These are phyloP conservation scores for Neurospora sp. DNA, from an alignment of 495 filamentous ascomycete genomes.

Conservation along the genomic window DNA sequence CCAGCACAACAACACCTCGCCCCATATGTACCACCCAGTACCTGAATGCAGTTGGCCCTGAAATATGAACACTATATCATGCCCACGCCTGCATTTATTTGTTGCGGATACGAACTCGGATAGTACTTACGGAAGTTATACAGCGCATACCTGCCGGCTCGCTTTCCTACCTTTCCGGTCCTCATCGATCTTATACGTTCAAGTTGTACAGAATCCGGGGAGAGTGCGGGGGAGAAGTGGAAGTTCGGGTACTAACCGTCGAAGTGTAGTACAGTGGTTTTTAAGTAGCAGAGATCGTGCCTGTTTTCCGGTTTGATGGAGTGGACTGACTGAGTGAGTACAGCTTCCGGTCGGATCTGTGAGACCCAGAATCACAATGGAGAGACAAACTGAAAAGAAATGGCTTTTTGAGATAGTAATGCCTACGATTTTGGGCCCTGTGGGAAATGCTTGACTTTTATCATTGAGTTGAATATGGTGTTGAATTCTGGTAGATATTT, in stretches of 20 bases:
- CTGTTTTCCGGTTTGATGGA: not conserved
- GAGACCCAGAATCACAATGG: not conserved
- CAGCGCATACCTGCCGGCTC: not conserved
- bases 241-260: not conserved
- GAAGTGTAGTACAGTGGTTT: not conserved
- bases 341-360: not conserved
- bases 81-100: not conserved
- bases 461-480: not conserved
- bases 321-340: not conserved
- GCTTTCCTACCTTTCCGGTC: not conserved
- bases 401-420: not conserved
- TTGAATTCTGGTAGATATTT: not conserved
- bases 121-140: not conserved
- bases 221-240: not conserved
- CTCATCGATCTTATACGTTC: not conserved
- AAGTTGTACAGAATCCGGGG: not conserved
- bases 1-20: not conserved
- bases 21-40: not conserved
- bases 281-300: not conserved
- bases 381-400: not conserved
- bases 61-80: not conserved
- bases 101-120: not conserved
- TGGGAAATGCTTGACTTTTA: not conserved
- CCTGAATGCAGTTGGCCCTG: not conserved
- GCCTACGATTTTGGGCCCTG: not conserved